phyloP scores from a whole-genome alignment of 768 basidiomycete species.

The Russula foetens region DNA sequence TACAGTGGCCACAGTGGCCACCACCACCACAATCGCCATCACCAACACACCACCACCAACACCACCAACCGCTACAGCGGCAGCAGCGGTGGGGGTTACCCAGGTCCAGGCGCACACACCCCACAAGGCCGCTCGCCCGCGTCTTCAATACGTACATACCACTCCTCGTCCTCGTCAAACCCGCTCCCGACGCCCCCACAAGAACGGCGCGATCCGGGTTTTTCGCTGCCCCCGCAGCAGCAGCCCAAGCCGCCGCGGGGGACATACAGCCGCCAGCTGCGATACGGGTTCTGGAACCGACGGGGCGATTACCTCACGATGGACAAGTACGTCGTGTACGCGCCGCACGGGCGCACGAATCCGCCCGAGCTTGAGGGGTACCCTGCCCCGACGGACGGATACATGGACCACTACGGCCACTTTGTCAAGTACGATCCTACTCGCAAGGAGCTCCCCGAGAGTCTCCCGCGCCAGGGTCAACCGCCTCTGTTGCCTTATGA shows the following conservation, averaged over 20 bases:
- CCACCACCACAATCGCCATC: not conserved
- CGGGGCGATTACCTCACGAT: constrained; percentile 63
- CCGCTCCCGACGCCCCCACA: constrained; percentile 14
- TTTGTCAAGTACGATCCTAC: constrained; percentile 34
- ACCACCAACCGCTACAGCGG: not conserved
- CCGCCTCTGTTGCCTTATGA: constrained; percentile 50
- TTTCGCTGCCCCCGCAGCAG: constrained; percentile 22
- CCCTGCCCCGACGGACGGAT: constrained; percentile 47
- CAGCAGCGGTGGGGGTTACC: not conserved
- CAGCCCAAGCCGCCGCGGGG: constrained; percentile 26
- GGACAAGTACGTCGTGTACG: constrained; percentile 54
- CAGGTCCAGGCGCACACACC: not conserved
- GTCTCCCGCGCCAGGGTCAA: constrained; percentile 49
- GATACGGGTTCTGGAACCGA: constrained; percentile 65
- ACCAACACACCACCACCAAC: not conserved
- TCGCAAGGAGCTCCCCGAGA: constrained; percentile 53
- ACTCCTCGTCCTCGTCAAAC: constrained; percentile 12
- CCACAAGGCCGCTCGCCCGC: constrained; percentile 19
- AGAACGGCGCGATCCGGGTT: constrained; percentile 18
- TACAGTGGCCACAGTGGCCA: not conserved
- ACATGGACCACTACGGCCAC: constrained; percentile 43
- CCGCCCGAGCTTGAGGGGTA: constrained; percentile 55
- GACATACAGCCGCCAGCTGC: constrained; percentile 29
- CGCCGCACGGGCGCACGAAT: constrained; percentile 46
- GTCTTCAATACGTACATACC: constrained; percentile 11